These are phyloP conservation scores for Penicillium arizonense DNA, from an alignment of 495 filamentous ascomycete genomes.

Conservation along the genomic window DNA sequence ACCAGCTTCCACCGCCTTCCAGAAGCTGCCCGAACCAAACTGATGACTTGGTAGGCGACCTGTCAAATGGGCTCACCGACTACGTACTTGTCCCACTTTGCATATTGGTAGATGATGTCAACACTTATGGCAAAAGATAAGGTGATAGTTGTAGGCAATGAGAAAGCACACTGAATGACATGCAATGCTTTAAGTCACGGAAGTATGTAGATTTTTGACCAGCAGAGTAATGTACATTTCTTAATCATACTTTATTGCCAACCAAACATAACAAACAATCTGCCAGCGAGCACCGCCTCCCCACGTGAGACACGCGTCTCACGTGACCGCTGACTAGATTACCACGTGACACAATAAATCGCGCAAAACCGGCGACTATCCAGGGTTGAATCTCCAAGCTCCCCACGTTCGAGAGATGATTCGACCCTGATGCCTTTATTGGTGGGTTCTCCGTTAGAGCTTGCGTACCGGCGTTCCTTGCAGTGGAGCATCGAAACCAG, in stretches of 20 bases:
- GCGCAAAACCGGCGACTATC: slow-evolving; percentile 2
- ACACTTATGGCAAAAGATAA: too few species aligned
- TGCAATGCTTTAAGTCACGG: too few species aligned
- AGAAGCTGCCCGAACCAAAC: slow-evolving; percentile 25
- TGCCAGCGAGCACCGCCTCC: too few species aligned
- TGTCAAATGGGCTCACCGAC: background rate
- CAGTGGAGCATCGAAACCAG: slow-evolving; percentile 8
- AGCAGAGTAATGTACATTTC: too few species aligned
- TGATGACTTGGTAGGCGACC: background rate
- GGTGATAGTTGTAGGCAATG: background rate
- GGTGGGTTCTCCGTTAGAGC: background rate
- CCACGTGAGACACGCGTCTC: background rate
- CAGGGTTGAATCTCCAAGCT: background rate
- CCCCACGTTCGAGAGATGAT: slow-evolving; percentile 5
- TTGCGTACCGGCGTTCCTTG: slow-evolving; percentile 10
- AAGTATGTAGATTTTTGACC: too few species aligned
- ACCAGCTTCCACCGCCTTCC: slow-evolving; percentile 42
- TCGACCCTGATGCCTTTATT: background rate
- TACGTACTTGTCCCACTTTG: too few species aligned
- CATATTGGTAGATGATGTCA: too few species aligned
- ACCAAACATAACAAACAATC: too few species aligned
- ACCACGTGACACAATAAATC: slow-evolving; percentile 1
- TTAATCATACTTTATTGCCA: too few species aligned
- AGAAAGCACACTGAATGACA: too few species aligned
- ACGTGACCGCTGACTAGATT: background rate